A percentile compares a stretch with the other conserved stretches of the same genome.
Evolutionary conservation across 2,329 filamentous ascomycete species (phyloP).

Genomic region (Xenosphaeropsis pyriputrescens): DNA sequence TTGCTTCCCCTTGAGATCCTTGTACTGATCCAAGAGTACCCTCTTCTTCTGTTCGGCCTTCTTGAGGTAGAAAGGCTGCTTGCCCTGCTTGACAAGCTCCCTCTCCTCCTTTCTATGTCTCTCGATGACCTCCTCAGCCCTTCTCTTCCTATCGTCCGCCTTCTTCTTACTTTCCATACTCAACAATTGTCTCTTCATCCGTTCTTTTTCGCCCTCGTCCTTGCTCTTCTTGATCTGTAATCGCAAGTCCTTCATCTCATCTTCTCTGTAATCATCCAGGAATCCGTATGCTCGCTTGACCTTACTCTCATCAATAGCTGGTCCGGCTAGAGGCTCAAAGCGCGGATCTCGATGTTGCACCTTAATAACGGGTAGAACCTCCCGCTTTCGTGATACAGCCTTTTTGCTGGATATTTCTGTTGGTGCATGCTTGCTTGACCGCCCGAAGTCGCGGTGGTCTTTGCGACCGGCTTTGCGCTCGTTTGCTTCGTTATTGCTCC

Average conservation of each 20-base stretch:
- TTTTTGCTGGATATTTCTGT: constrained; percentile 69
- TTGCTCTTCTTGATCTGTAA: constrained; percentile 54
- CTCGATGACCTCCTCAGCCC: constrained; percentile 51
- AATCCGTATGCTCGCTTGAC: constrained; percentile 70
- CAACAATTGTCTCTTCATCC: constrained; percentile 56
- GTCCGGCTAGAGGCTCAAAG: constrained; percentile 55
- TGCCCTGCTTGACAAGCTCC: constrained; percentile 72
- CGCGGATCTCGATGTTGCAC: constrained; percentile 62
- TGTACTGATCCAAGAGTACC: constrained; percentile 64
- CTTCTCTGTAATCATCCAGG: constrained; percentile 69
- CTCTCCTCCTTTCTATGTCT: constrained; percentile 75
- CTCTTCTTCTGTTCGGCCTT: constrained; percentile 81
- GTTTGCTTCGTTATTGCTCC: constrained; percentile 23
- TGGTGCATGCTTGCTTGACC: constrained; percentile 78
- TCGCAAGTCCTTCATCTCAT: constrained; percentile 68
- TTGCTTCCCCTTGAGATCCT: constrained; percentile 72
- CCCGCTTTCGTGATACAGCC: constrained; percentile 68
- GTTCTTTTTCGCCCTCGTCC: constrained; percentile 48
- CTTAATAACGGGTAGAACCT: constrained; percentile 50
- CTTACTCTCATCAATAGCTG: constrained; percentile 38
- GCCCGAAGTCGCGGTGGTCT: constrained; percentile 25
- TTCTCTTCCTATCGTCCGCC: constrained; percentile 53
- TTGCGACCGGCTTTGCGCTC: constrained; percentile 24
- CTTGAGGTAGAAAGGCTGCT: constrained; percentile 90
- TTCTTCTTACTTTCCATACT: constrained; percentile 70